phyloP scores from a whole-genome alignment of 2,329 filamentous ascomycete species.

The Sordariomycetes sp. region DNA sequence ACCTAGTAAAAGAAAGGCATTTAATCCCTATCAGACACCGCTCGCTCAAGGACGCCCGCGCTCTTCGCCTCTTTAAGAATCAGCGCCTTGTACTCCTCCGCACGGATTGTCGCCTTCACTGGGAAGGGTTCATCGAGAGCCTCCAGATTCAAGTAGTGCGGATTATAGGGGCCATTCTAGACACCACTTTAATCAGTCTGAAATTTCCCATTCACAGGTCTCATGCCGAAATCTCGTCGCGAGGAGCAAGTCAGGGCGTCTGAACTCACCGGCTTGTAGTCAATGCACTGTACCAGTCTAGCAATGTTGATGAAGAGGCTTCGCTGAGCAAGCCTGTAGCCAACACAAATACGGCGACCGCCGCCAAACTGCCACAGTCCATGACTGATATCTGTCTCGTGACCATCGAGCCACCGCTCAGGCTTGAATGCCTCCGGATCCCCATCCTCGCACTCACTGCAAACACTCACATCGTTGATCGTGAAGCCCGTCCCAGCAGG shows the following conservation, averaged over 20 bases:
- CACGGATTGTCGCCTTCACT: not conserved
- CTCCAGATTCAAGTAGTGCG: not conserved
- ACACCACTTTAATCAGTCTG: not conserved
- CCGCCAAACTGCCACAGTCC: slow-evolving; percentile 16
- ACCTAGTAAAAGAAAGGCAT: not conserved
- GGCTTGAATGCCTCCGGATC: slow-evolving; percentile 18
- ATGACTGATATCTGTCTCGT: slow-evolving; percentile 10
- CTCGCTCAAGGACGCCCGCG: not conserved
- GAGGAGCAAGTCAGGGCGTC: not conserved
- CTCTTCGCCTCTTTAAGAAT: not conserved
- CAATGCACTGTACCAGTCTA: slow-evolving; percentile 12
- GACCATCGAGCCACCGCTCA: slow-evolving; percentile 22
- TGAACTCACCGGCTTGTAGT: slow-evolving; percentile 9
- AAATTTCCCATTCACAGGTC: not conserved
- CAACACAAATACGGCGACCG: slow-evolving; percentile 13
- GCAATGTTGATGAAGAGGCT: slow-evolving; percentile 14
- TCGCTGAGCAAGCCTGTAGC: slow-evolving; percentile 14
- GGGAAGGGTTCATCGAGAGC: not conserved
- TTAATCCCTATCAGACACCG: not conserved
- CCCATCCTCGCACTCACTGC: slow-evolving; percentile 16
- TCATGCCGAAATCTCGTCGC: no score
- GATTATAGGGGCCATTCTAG: not conserved
- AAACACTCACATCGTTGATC: slow-evolving; percentile 26
- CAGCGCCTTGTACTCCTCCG: not conserved
- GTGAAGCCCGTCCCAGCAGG: slow-evolving; percentile 29